These are phyloP conservation scores for Stipa capillata DNA, from an alignment of 176 grass and related monocot species.

Conservation along the genomic window DNA sequence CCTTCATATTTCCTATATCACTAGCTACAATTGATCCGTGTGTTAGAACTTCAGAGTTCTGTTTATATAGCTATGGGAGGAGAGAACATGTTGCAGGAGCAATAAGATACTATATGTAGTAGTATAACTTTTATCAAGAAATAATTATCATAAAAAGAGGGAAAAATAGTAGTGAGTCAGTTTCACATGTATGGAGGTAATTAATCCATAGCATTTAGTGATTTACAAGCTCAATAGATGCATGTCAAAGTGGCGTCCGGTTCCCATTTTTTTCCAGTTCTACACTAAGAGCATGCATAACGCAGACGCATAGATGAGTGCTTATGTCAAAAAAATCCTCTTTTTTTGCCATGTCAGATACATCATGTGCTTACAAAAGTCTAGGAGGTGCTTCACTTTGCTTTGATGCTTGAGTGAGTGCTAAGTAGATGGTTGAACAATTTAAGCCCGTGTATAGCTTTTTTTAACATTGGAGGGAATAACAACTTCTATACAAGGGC, in stretches of 20 bases:
- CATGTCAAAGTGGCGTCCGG: background rate
- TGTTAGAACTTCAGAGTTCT: background rate
- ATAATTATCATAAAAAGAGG: background rate
- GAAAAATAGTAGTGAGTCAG: conserved; percentile 15
- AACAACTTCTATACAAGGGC: background rate
- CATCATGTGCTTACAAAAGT: background rate
- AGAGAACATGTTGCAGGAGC: background rate
- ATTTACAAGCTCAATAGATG: background rate
- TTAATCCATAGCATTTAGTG: background rate
- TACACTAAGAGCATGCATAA: background rate
- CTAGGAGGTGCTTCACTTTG: background rate
- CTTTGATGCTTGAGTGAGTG: background rate
- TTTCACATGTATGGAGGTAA: background rate
- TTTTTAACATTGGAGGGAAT: background rate
- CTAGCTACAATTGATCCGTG: background rate
- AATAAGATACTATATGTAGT: no score
- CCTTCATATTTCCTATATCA: conserved; percentile 6
- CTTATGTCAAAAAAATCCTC: background rate
- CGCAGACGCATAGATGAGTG: no score
- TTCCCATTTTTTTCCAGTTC: background rate
- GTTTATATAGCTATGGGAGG: background rate
- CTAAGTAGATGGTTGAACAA: background rate
- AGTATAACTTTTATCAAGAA: no score
- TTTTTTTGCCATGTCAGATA: background rate
- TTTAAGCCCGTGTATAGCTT: background rate